Percentiles rank a stretch among this genome's conserved stretches.
Conservation (phyloP, 176 grass and related monocot genomes). For the Dendrocalamus sinicus region DNA sequence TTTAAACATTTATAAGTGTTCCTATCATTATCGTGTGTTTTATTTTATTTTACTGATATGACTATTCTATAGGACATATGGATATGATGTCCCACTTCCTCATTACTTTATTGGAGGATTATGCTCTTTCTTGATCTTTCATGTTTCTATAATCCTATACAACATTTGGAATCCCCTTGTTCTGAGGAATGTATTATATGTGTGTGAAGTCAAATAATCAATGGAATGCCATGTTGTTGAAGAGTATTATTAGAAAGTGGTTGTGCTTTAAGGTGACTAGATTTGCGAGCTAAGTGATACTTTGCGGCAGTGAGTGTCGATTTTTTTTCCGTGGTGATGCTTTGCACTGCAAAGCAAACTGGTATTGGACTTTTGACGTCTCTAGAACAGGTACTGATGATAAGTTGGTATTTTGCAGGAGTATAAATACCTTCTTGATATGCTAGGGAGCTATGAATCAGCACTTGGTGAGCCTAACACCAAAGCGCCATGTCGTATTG, state of each 20-base stretch:
- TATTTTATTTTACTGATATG: constrained; percentile 1
- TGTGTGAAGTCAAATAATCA: constrained; percentile 23
- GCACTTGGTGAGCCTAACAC: constrained; percentile 67
- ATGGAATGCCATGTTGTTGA: not conserved
- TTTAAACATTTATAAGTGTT: too few relatives aligned
- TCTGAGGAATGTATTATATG: not conserved
- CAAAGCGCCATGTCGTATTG: constrained; percentile 64
- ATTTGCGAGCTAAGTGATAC: not conserved
- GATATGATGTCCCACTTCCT: not conserved
- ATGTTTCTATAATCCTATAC: not conserved
- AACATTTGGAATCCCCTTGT: not conserved
- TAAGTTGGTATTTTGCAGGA: constrained; percentile 56
- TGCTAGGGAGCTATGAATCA: constrained; percentile 82
- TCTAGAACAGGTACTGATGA: constrained; percentile 20
- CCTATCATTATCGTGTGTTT: not conserved
- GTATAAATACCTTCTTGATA: constrained; percentile 72
- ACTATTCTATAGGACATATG: not conserved
- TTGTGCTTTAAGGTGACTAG: constrained; percentile 4
- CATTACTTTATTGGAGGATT: constrained; percentile 9
- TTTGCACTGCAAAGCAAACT: too few relatives aligned
- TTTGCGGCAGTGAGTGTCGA: not conserved
- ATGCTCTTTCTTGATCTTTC: constrained; percentile 5
- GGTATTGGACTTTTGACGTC: not conserved
- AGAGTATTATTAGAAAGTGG: not conserved
- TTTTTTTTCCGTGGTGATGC: too few relatives aligned